Percentiles rank a stretch among this genome's conserved stretches.
Conservation (phyloP, 345 rosid genomes). For the Adansonia digitata region DNA sequence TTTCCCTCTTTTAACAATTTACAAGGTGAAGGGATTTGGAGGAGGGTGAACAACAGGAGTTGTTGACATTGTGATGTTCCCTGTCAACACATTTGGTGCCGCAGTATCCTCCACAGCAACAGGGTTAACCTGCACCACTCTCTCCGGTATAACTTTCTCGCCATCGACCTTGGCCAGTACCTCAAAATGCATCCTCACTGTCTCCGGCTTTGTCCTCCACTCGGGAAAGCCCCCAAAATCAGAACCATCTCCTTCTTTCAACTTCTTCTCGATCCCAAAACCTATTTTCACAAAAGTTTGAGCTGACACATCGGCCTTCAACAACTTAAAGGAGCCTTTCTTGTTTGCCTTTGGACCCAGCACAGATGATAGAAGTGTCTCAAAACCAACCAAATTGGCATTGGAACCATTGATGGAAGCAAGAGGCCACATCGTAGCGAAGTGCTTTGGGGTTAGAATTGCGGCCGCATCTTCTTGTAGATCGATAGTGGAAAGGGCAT, state of each 20-base stretch:
- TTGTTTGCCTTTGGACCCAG: slow-evolving; percentile 66
- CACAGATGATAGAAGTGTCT: slow-evolving; percentile 64
- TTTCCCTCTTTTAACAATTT: not conserved
- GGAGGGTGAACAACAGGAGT: slow-evolving; percentile 59
- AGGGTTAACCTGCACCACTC: slow-evolving; percentile 61
- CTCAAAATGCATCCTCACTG: slow-evolving; percentile 71
- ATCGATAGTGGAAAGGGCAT: slow-evolving; percentile 32
- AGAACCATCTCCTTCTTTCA: slow-evolving; percentile 45
- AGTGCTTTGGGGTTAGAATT: slow-evolving; percentile 63
- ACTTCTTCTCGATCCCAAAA: slow-evolving; percentile 73
- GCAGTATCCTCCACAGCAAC: slow-evolving; percentile 55
- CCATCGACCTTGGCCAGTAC: slow-evolving; percentile 89
- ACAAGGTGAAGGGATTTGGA: slow-evolving; percentile 56
- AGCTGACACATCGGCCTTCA: slow-evolving; percentile 54
- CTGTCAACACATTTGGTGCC: slow-evolving; percentile 42
- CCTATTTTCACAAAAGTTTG: slow-evolving; percentile 85
- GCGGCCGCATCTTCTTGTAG: slow-evolving; percentile 36
- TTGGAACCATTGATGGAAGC: slow-evolving; percentile 76
- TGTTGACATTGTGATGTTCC: slow-evolving; percentile 56
- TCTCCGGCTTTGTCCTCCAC: slow-evolving; percentile 86
- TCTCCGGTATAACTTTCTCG: slow-evolving; percentile 62
- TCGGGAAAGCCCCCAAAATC: slow-evolving; percentile 41
- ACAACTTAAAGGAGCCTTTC: slow-evolving; percentile 69
- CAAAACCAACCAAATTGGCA: slow-evolving; percentile 66
- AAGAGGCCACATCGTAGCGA: slow-evolving; percentile 84